Conservation (phyloP, 129 eudicot species). For the Flaveria bidentis region DNA sequence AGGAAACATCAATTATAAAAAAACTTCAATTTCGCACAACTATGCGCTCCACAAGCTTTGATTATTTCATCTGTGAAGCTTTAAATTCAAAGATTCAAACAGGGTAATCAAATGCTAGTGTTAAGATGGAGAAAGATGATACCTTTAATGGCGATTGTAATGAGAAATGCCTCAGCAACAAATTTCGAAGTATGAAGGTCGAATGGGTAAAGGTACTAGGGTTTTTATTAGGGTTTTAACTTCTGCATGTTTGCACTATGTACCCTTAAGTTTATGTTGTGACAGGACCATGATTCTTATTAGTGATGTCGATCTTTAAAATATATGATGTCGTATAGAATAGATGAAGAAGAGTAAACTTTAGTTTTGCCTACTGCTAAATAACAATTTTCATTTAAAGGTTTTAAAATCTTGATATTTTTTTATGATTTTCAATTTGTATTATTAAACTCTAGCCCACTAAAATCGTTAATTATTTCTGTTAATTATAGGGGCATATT, state of each 20-base stretch:
- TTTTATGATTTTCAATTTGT: too few relatives aligned
- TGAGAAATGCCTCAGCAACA: background rate
- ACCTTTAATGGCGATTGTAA: slow-evolving; percentile 19
- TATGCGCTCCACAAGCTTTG: slow-evolving; percentile 50
- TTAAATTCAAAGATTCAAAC: slow-evolving; percentile 32
- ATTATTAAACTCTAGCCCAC: too few relatives aligned
- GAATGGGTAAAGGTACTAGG: background rate
- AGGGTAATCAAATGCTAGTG: background rate
- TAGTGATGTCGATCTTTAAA: too few relatives aligned
- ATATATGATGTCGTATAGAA: too few relatives aligned
- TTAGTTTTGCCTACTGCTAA: too few relatives aligned
- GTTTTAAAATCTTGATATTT: too few relatives aligned
- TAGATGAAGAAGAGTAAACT: too few relatives aligned
- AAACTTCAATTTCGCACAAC: slow-evolving; percentile 35
- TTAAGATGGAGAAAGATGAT: slow-evolving; percentile 1
- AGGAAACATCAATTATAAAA: slow-evolving; percentile 29
- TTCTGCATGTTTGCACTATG: background rate
- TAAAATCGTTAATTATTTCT: too few relatives aligned
- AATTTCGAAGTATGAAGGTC: background rate
- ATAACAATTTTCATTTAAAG: too few relatives aligned
- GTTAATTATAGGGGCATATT: too few relatives aligned
- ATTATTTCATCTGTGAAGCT: slow-evolving; percentile 30
- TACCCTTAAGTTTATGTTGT: slow-evolving; percentile 7
- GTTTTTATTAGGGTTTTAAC: slow-evolving; percentile 29
- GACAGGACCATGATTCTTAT: too few relatives aligned